Base-by-base conservation (phyloP, 108 stramenopile species). In the Pseudonitzschia pungens region DNA sequence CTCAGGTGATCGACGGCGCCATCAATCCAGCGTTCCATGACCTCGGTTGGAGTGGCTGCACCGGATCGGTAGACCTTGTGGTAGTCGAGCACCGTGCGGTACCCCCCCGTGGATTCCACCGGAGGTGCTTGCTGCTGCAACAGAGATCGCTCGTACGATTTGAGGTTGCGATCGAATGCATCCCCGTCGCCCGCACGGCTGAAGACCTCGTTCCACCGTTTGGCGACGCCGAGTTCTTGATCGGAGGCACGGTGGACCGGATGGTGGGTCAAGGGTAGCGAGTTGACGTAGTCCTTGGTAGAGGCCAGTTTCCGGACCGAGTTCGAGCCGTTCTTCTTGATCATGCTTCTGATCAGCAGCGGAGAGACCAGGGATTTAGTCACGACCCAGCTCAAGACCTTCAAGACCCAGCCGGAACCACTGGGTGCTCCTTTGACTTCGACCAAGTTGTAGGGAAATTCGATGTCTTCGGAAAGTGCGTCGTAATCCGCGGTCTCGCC, bases 61-160 rank as follows among this genome's bases (percentile, higher is more conserved):
- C 45, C 45, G 6, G 43, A 21, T 12, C 8, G 6, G 20, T 73
- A 73, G 24, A 65, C 29, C 31, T 65, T 51, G 29, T 65, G 45
- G 51, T 73, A 73, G 36, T 73, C 72, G 15, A 64, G 14, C 22
- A 73, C 52, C 21, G 64, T 50, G 16, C 64, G 62, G 63, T 65
- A 73, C 14, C 45, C 45, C 10, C 45, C 45, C 6, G 57, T 62
- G 11, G 26, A 8, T 31, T 29, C 11, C 33, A 15, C n/a, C 8
- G 26, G 56, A 7, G 16, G 4, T 7, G 28, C 6, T 7, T 14
- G 29, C 14, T 31, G 27, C 29, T 28, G 16, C 12, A 31, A 14
- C 3, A 31, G n/a, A 4, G 12, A 27, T 14, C 2, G 14, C n/a
- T 28, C 27, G 27, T 58, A 28, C 29, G 14, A 3, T 58, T 58